Evolutionary conservation across 2,329 filamentous ascomycete genomes (phyloP).

Genomic region (Sarocladiaceae sp.): DNA sequence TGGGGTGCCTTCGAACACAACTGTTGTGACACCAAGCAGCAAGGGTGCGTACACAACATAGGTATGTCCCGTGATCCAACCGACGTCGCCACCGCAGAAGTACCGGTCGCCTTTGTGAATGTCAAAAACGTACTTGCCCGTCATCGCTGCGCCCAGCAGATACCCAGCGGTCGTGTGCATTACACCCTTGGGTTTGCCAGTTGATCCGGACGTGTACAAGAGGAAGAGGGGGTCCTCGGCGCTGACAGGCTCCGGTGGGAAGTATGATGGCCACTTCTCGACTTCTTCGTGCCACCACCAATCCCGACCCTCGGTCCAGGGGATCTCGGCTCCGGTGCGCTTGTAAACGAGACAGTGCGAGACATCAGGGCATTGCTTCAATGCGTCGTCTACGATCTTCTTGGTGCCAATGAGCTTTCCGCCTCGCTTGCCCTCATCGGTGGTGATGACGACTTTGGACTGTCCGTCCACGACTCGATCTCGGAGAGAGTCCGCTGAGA

Average conservation of each 20-base stretch:
- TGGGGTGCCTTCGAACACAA: conserved; percentile 96
- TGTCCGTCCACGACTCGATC: conserved; percentile 89
- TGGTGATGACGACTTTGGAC: conserved; percentile 91
- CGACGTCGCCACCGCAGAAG: conserved; percentile 97
- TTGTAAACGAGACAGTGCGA: conserved; percentile 84
- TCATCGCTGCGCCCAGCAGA: conserved; percentile 85
- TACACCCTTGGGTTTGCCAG: conserved; percentile 97
- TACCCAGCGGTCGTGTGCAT: conserved; percentile 97
- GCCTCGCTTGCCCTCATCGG: conserved; percentile 95
- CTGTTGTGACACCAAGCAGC: conserved; percentile 84
- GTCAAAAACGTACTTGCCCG: conserved; percentile 98
- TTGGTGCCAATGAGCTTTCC: conserved; percentile 97
- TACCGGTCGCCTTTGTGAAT: conserved; percentile 90
- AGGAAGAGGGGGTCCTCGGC: conserved; percentile 96
- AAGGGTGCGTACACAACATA: conserved; percentile 97
- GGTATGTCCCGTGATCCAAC: conserved; percentile 98
- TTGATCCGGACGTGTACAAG: conserved; percentile 96
- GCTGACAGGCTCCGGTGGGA: conserved; percentile 80
- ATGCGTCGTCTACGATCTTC: conserved; percentile 96
- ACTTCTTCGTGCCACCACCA: conserved; percentile 99
- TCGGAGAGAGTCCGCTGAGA: conserved; percentile 91
- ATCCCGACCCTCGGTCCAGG: conserved; percentile 84
- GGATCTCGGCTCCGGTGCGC: conserved; percentile 87
- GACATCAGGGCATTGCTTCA: conserved; percentile 92
- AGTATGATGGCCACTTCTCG: conserved; percentile 92